Evolutionary conservation across 257 asterid species (phyloP), one percentile per base, ranked within the genome.

Genomic region (Solanum infundibuliforme): DNA sequence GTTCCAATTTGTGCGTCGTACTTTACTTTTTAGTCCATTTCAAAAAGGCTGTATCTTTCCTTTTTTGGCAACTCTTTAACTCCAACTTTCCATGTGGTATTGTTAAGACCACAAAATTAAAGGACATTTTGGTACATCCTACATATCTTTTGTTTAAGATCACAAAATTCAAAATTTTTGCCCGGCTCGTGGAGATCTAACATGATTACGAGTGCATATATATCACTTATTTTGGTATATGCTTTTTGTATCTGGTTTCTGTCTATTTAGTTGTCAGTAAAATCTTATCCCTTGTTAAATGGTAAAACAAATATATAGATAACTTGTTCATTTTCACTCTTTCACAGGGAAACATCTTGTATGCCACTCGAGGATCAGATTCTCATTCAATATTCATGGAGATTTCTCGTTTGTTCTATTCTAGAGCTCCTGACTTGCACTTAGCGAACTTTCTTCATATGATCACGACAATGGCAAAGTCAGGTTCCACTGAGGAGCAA

Each of bases 371-470:
- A 76, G 94, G 88, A 73, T 90, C 95, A 23, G 96, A 95, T 90
- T 86, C 93, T 32, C 98, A 95, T 90, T 86, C 98, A 36, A 74
- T 95, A 83, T 97, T 93, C 86, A 81, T 94, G 89, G 98, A 97
- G 91, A 88, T 97, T 43, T 95, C 99, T 83, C 88, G 93, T 87
- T 88, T 96, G 25, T 92, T 97, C 31, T 90, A 83, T 52, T 87
- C 88, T 48, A 98, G 93, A 87, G 85, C 90, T 89, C 94, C 94
- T 4, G 93, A 95, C 69, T 86, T 97, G 93, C 98, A 93, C 86
- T 88, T 97, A n/a, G 99, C 98, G 23, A 97, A 97, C 92, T 95
- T 97, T 91, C 98, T 97, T 90, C 98, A 93, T 91, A 94, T 97
- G 98, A 91, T 95, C 86, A 91, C 94, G 7, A 92, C 94, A 62